phyloP scores from a whole-genome alignment of 179 eudicot genomes.

The Drosera spatulata region DNA sequence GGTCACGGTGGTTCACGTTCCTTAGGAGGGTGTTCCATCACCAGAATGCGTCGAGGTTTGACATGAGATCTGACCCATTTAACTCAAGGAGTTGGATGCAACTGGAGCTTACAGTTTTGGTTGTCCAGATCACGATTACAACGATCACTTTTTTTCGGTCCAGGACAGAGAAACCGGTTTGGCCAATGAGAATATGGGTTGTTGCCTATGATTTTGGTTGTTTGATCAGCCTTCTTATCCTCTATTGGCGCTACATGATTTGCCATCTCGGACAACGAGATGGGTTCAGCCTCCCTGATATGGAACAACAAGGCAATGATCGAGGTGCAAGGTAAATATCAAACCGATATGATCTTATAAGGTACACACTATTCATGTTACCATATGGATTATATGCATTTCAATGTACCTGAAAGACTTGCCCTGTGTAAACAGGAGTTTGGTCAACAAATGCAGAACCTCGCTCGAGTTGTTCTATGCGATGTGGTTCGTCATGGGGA shows the following conservation, averaged over 20 bases:
- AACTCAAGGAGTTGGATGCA: constrained; percentile 62
- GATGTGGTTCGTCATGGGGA: constrained; percentile 98
- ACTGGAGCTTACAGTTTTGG: constrained; percentile 39
- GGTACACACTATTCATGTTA: no score
- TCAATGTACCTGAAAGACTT: no score
- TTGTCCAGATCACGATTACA: constrained; percentile 38
- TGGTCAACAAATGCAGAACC: constrained; percentile 50
- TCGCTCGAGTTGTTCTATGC: constrained; percentile 72
- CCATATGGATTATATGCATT: no score
- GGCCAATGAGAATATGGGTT: constrained; percentile 94
- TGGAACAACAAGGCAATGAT: constrained; percentile 42
- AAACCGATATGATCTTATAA: no score
- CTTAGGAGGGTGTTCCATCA: constrained; percentile 78
- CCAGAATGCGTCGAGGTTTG: constrained; percentile 72
- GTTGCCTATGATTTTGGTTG: constrained; percentile 74
- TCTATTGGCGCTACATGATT: constrained; percentile 47
- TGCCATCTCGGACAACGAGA: constrained; percentile 22
- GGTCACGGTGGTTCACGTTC: constrained; percentile 75
- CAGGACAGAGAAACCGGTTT: constrained; percentile 61
- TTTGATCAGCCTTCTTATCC: constrained; percentile 37
- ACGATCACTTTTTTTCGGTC: constrained; percentile 43
- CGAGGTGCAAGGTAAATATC: constrained; percentile 36
- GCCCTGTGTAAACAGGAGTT: constrained; percentile 18
- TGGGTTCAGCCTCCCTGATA: constrained; percentile 14
- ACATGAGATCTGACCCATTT: constrained; percentile 67